phyloP scores from a whole-genome alignment of 2,329 filamentous ascomycete species.

The Periconia digitata region DNA sequence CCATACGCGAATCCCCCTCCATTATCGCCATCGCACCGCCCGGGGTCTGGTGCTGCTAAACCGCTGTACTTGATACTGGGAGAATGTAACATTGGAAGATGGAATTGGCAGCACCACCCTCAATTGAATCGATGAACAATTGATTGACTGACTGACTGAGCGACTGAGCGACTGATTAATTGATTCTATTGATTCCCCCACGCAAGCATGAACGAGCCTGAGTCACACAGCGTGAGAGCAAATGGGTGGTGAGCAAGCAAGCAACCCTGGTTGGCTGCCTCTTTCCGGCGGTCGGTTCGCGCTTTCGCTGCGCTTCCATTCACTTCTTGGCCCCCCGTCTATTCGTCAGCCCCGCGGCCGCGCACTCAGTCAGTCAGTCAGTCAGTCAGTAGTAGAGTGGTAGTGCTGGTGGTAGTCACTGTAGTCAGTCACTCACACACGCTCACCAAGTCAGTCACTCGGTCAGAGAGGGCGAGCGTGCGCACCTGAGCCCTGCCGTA shows the following conservation, averaged over 20 bases:
- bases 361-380: slow-evolving; percentile 11
- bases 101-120: background rate
- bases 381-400: background rate
- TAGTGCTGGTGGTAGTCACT: background rate
- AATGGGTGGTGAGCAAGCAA: slow-evolving; percentile 17
- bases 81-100: too few relatives aligned
- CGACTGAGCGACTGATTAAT: too few relatives aligned
- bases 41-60: too few relatives aligned
- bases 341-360: slow-evolving; percentile 29
- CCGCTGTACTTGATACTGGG: too few relatives aligned
- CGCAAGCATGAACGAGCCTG: slow-evolving; percentile 4
- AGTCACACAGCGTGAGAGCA: slow-evolving; percentile 18
- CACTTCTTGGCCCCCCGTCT: slow-evolving; percentile 29
- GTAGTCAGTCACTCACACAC: too few relatives aligned
- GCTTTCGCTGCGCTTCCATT: slow-evolving; percentile 33
- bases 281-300: slow-evolving; percentile 12
- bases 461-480: slow-evolving; percentile 9
- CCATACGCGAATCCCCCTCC: too few relatives aligned
- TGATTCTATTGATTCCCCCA: background rate
- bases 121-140: too few relatives aligned
- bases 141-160: background rate
- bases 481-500: slow-evolving; percentile 17
- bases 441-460: too few relatives aligned
- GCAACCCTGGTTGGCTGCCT: slow-evolving; percentile 28
- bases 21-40: too few relatives aligned